A percentile compares a stretch with the other conserved stretches of the same genome.
Evolutionary conservation across 177 flowering plant genomes (phyloP).

Genomic region (Vitis hybrid): DNA sequence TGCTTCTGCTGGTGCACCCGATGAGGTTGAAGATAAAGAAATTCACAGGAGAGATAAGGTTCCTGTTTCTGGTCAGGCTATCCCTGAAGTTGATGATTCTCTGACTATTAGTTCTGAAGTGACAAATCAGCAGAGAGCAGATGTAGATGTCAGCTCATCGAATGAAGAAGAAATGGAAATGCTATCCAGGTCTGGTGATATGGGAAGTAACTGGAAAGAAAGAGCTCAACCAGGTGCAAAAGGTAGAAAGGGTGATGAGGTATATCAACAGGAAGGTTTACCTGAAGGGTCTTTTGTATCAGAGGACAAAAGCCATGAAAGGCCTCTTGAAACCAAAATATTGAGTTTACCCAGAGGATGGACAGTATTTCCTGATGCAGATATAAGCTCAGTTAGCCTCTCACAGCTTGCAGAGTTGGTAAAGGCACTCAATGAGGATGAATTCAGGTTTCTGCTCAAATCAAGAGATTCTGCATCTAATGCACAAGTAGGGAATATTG

Average conservation of each 20-base stretch:
- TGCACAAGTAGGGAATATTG: constrained; percentile 13
- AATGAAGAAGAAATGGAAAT: constrained; percentile 8
- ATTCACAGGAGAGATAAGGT: constrained; percentile 7
- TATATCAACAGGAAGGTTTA: constrained; percentile 2
- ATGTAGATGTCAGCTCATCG: constrained; percentile 6
- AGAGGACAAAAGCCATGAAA: constrained; percentile 13
- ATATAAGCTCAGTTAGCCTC: constrained; percentile 35
- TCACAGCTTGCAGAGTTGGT: constrained; percentile 45
- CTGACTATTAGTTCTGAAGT: constrained; percentile 10
- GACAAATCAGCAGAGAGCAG: constrained; percentile 16
- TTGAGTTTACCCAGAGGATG: constrained; percentile 10
- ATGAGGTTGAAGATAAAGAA: neutral
- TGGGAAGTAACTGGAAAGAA: constrained; percentile 5
- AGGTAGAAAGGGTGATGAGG: constrained; percentile 18
- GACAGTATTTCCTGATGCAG: constrained; percentile 15
- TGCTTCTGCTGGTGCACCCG: constrained; percentile 9
- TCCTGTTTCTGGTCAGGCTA: constrained; percentile 11
- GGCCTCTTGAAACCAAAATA: constrained; percentile 17
- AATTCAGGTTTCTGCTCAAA: constrained; percentile 38
- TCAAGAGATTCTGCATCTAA: constrained; percentile 27
- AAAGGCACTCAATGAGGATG: constrained; percentile 49
- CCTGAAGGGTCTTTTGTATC: constrained; percentile 14
- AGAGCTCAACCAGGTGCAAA: constrained; percentile 10
- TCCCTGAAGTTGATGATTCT: constrained; percentile 14
- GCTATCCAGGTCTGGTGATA: constrained; percentile 1